phyloP scores from a whole-genome alignment of 805 yeast genomes.

The Metschnikowia corniflorae region DNA sequence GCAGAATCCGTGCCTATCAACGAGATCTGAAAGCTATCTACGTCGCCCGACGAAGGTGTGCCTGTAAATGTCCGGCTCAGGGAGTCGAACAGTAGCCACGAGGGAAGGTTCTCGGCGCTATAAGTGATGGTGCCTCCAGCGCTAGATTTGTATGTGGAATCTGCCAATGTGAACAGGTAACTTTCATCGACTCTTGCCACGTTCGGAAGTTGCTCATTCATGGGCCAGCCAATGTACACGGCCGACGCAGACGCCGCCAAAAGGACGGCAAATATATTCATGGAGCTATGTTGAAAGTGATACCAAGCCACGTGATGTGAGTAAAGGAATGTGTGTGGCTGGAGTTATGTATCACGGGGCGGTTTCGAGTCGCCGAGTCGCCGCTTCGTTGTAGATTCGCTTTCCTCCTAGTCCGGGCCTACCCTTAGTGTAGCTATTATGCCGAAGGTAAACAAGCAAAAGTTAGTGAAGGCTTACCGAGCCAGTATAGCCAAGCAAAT shows the following conservation, averaged over 20 bases:
- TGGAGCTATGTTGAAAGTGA: neutral
- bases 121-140: slow-evolving; percentile 48
- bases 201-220: slow-evolving; percentile 78
- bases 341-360: too few species aligned
- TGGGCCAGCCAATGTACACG: slow-evolving; percentile 69
- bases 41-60: slow-evolving; percentile 50
- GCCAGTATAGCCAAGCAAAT: neutral
- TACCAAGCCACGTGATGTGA: too few species aligned
- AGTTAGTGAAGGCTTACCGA: neutral
- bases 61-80: slow-evolving; percentile 63
- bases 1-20: slow-evolving; percentile 66
- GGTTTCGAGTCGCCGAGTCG: too few species aligned
- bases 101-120: slow-evolving; percentile 57
- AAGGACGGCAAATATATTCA: slow-evolving; percentile 5
- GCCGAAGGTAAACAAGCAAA: neutral
- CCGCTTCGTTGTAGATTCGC: too few species aligned
- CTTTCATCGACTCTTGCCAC: slow-evolving; percentile 68
- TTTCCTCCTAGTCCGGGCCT: neutral
- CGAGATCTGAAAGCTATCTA: slow-evolving; percentile 37
- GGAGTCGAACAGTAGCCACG: slow-evolving; percentile 76
- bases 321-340: too few species aligned
- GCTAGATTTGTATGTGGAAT: slow-evolving; percentile 56
- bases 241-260: slow-evolving; percentile 30
- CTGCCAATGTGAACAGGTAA: slow-evolving; percentile 65
- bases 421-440: neutral